Base-by-base conservation (phyloP, 768 basidiomycete species). In the Auricularia cornea region DNA sequence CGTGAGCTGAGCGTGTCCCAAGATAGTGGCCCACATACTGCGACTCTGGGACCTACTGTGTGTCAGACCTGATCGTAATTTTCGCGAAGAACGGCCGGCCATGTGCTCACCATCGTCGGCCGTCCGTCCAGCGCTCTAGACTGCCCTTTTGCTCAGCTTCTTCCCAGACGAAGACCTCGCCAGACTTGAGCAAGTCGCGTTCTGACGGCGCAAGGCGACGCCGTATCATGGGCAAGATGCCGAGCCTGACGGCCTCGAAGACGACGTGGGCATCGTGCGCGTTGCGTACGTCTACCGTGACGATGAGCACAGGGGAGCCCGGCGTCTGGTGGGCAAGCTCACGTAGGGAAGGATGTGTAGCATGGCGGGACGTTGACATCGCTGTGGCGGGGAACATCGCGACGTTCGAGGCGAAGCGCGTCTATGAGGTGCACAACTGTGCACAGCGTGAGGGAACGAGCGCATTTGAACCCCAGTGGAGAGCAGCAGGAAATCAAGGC, bases 131-230 rank as follows among this genome's bases (percentile, higher is more conserved):
- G 29, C 90, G 81, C 63, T 90, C 77, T 40, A 89, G 75, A 6
- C 84, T 85, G 59, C 86, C 87, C 59, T 89, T 89, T 60, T 82
- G 79, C 66, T 88, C 89, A 3, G 88, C 87, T 72, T 92, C 90
- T 68, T 92, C 89, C 90, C 90, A 92, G 41, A 92, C 90, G 68
- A 90, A 92, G 48, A 92, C 82, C 64, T 90, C 88, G 2, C 90
- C 90, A 60, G 88, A 88, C 41, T 71, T 71, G 3, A 92, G 77
- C 48, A 86, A 83, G 35, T 89, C 88, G 52, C 89, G 78, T 70
- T 92, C 89, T 64, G 76, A 83, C 3, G 84, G 78, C 14, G 85
- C 81, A n/a, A 92, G 77, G 10, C 89, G 83, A 23, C 88, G 83
- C 64, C 81, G 86, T 65, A 90, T 84, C 60, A 92, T 76, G 5